Base-by-base conservation (phyloP, 371 early-diverging fungal species). In the Mortierella sp. region DNA sequence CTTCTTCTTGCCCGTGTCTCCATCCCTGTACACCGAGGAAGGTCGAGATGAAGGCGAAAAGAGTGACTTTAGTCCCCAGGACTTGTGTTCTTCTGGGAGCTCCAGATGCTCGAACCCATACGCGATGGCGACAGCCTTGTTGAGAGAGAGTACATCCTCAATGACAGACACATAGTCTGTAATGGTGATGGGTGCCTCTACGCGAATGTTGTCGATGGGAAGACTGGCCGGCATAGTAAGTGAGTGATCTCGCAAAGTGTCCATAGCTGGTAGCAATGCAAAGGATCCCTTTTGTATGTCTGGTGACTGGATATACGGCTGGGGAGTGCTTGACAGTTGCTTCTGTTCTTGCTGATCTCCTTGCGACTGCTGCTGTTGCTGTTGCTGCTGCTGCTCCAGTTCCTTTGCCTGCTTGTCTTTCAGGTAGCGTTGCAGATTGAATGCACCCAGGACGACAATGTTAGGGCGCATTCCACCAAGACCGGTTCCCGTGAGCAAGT, bases 391-490 rank as follows among this genome's bases (percentile, higher is more conserved):
- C 50, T 57, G 54, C 24, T 52, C 43, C 10, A 7, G 7, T 10
- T 34, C 34, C 10, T 34, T 4, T 34, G 4, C 7, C n/a, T 57
- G 60, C 22, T 66, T 73, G 13, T 58, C 67, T 29, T 25, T 56
- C 21, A 44, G 49, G 64, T 78, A 78, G 17, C 66, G 53, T 13
- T 73, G 61, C 22, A 77, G 62, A 49, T 80, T 77, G 63, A 80
- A 81, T 7, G 80, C 78, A 0, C 86, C 86, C 60, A 88, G 60
- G 13, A 89, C 80, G 22, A 89, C 85, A 44, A 88, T 84, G 51
- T 90, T 90, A 40, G 90, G 90, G 9, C 84, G 72, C 87, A 89
- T 86, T 7, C 88, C 89, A 39, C 90, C 90, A 2, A 90, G 76
- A 12, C 90, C 90, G 1, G 86, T 79, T 27, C 84, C 84, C 47